Conservation (phyloP, 2,329 filamentous ascomycete species). For the Cladophialophora immunda region DNA sequence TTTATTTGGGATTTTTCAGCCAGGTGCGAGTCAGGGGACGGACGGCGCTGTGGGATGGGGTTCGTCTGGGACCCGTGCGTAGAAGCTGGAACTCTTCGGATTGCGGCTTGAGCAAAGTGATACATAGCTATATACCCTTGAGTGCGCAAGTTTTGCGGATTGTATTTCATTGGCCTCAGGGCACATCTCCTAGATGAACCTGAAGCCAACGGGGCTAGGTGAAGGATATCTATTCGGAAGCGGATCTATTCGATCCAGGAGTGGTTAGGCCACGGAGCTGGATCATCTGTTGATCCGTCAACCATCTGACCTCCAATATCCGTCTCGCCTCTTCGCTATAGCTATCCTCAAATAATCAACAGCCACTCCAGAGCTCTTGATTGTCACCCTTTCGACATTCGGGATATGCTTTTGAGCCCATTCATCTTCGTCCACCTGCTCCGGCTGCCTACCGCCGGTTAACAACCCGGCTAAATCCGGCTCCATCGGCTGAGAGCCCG, state of each 20-base stretch:
- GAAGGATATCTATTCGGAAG: no score
- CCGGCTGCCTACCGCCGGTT: background rate
- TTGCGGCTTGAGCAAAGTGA: no score
- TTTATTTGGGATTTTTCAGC: background rate
- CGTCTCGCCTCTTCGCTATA: no score
- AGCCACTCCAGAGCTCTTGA: no score
- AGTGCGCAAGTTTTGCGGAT: no score
- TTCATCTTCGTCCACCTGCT: background rate
- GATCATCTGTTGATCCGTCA: background rate
- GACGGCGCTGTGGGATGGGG: background rate
- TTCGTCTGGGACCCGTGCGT: background rate
- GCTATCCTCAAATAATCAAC: no score
- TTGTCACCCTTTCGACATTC: background rate
- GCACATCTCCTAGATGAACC: no score
- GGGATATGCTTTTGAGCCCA: background rate
- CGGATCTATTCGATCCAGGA: background rate
- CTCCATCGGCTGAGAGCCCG: background rate
- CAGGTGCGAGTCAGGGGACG: background rate
- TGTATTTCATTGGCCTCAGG: no score
- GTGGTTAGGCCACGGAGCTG: background rate
- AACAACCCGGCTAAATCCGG: background rate
- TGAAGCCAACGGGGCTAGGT: no score
- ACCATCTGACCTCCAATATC: no score
- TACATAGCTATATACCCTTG: no score
- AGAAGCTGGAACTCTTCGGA: no score